Base-by-base conservation (phyloP, 768 basidiomycete genomes). In the Guyanaporus albipodus region DNA sequence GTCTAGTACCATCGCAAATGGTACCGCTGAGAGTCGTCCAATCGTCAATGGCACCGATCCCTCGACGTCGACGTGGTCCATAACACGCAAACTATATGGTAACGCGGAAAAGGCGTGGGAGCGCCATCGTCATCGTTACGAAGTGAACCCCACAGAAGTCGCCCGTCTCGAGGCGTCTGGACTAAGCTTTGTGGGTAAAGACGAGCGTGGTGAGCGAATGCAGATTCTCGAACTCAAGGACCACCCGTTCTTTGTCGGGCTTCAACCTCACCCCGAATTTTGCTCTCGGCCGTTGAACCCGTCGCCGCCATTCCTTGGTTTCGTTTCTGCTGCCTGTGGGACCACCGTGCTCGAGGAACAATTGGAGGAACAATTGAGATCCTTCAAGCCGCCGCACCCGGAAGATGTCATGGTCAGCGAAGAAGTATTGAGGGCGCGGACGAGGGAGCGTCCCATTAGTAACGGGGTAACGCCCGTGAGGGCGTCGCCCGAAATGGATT, bases 191-290 rank as follows among this genome's bases (percentile, higher is more conserved):
- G 72, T 80, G 19, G 96, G 96, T 7, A 92, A 87, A 71, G 95
- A 98, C 67, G 95, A 96, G 70, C 82, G 84, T 57, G 91, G 94
- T 12, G 92, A 97, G 73, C 76, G 96, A 43, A 99, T 99, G 96
- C 96, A 99, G 71, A 80, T 93, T 46, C 73, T 94, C 48, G 96
- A 99, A 69, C 71, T 97, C 34, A 76, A 72, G 54, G 94, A 89
- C 56, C 96, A 99, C 67, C 90, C 92, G 2, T 99, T 81, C 75
- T 98, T 94, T 63, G 71, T 95, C 35, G 96, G 82, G 19, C 74
- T 99, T 35, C 96, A 99, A 71, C 91, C 96, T 1, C 96, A 99
- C 61, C 96, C 96, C 1, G 96, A 99, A 68, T 94, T 99, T 72
- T 98, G 95, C 73, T 94, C 96, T 19, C 84, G 96, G 23, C 96